Evolutionary conservation across 371 early-diverging fungal genomes (phyloP), one percentile per base, ranked within the genome.

Genomic region (Umbelopsis sp.): DNA sequence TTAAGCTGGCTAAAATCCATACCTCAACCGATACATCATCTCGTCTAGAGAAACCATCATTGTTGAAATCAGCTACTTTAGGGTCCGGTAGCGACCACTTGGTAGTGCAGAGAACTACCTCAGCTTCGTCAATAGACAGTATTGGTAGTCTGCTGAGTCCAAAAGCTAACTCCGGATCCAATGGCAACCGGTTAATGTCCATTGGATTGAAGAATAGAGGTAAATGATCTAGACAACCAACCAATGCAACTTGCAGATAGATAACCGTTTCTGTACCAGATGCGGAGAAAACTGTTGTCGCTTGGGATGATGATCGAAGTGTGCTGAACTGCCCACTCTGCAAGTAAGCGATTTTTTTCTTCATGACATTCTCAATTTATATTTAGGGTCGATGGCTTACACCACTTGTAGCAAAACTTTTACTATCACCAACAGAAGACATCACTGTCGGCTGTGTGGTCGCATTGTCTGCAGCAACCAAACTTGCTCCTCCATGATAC

Each of bases 391-490:
- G 1, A 44, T 75, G 1, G 70, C 29, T 29, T 41, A 66, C 37
- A 68, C 50, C 52, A 66, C 7, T 57, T 24, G 67, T 71, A 79
- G 86, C 64, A 68, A 80, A 41, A 41, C 63, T 8, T 84, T 84
- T 68, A 80, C 82, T 0, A 48, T 89, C 5, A 76, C 85, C 3
- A 80, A 89, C 65, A 87, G 93, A 29, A 87, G 89, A 35, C 94
- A 94, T 63, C 94, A 94, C 70, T 94, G 94, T 71, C 86, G 94
- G 8, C 69, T 93, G 11, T 94, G 94, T 67, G 94, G 94, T 6
- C 82, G 87, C 16, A 85, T 92, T 6, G 82, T 93, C 7, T 93
- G 93, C 73, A 90, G 86, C 12, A 81, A 85, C 38, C 35, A 72
- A 14, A 66, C 63, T 41, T 93, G 93, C 71, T 90, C 92, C 4